These are phyloP conservation scores for Coniferiporia sulphurascens DNA, from an alignment of 1,284 basidiomycete genomes.

Conservation along the genomic window DNA sequence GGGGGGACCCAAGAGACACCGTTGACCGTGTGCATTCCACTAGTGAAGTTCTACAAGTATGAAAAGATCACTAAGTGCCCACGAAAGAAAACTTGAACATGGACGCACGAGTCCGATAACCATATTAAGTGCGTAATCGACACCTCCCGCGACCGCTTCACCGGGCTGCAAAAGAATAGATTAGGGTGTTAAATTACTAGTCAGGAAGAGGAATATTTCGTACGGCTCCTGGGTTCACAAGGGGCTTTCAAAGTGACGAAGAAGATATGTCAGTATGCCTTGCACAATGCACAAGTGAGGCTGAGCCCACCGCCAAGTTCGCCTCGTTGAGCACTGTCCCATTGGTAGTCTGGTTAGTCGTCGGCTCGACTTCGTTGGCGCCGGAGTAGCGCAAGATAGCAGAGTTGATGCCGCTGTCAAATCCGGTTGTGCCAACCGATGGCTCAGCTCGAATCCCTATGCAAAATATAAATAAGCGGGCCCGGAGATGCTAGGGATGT, in stretches of 20 bases:
- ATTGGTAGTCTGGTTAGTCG: slow-evolving; percentile 7
- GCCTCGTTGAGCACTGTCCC: slow-evolving; percentile 28
- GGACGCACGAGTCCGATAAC: slow-evolving; percentile 16
- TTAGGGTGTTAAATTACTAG: neutral
- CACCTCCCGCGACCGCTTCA: slow-evolving; percentile 24
- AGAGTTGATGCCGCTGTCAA: slow-evolving; percentile 29
- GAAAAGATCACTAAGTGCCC: neutral
- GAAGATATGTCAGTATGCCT: neutral
- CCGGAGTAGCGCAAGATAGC: slow-evolving; percentile 35
- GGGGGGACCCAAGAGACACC: slow-evolving; percentile 33
- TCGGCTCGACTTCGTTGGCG: slow-evolving; percentile 14
- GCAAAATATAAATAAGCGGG: neutral
- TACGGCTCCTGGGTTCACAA: slow-evolving; percentile 28
- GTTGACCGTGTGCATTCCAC: slow-evolving; percentile 11
- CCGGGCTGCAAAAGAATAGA: slow-evolving; percentile 20
- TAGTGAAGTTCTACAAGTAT: neutral
- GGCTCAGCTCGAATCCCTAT: slow-evolving; percentile 29
- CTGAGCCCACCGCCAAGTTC: slow-evolving; percentile 26
- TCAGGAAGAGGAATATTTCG: neutral
- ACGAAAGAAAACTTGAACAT: neutral
- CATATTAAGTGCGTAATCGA: slow-evolving; percentile 26
- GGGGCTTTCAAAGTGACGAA: slow-evolving; percentile 18
- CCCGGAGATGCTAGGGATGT: neutral
- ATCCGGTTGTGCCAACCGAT: slow-evolving; percentile 24
- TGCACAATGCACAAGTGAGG: neutral